phyloP scores from a whole-genome alignment of 2,329 filamentous ascomycete genomes.

The Neofusicoccum parvum region DNA sequence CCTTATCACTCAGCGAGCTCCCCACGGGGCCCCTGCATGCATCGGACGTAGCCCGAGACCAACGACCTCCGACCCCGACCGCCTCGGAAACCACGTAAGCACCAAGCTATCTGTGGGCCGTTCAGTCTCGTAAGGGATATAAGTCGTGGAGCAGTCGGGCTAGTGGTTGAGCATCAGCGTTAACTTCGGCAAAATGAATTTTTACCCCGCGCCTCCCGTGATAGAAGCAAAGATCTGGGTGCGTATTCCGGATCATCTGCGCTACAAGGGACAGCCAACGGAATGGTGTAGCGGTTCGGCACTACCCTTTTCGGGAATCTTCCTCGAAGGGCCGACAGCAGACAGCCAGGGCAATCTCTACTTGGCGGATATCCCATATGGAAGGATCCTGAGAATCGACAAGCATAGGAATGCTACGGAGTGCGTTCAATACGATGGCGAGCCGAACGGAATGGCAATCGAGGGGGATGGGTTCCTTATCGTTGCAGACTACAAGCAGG shows the following conservation, averaged over 20 bases:
- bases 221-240: slow-evolving; percentile 41
- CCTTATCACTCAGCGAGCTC: neutral
- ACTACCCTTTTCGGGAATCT: slow-evolving; percentile 40
- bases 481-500: slow-evolving; percentile 48
- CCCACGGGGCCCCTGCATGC: neutral
- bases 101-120: no score
- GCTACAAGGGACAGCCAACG: slow-evolving; percentile 29
- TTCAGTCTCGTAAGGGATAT: neutral
- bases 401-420: slow-evolving; percentile 33
- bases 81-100: no score
- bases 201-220: slow-evolving; percentile 36
- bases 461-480: slow-evolving; percentile 38
- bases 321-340: slow-evolving; percentile 44
- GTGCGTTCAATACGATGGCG: slow-evolving; percentile 42
- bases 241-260: slow-evolving; percentile 39
- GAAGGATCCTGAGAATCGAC: slow-evolving; percentile 42
- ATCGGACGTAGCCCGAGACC: neutral
- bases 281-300: slow-evolving; percentile 46
- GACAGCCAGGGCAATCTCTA: slow-evolving; percentile 39
- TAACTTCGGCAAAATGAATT: slow-evolving; percentile 34
- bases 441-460: slow-evolving; percentile 45
- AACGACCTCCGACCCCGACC: neutral
- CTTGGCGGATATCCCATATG: slow-evolving; percentile 45
- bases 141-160: neutral
- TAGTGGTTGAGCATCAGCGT: no score